Conservation (phyloP, 116 monocot genomes). For the Phalaenopsis hybrid region DNA sequence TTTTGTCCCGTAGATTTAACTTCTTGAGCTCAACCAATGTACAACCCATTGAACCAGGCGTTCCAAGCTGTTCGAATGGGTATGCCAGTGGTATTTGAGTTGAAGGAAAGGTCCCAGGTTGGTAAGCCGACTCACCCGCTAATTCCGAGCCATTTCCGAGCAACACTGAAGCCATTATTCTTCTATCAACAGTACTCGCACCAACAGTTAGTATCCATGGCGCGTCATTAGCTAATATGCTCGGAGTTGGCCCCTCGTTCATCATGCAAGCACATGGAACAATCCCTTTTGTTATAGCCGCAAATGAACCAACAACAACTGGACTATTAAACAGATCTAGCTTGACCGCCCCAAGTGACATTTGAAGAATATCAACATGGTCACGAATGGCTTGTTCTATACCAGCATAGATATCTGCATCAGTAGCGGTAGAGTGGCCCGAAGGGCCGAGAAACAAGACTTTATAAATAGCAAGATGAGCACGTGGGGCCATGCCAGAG, state of each 20-base stretch:
- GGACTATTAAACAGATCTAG: not conserved
- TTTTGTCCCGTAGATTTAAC: not conserved
- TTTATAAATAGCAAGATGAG: slow-evolving; percentile 18
- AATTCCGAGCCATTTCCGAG: not conserved
- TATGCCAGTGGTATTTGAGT: not conserved
- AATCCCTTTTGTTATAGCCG: slow-evolving; percentile 16
- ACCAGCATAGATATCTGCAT: not conserved
- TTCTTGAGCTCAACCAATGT: not conserved
- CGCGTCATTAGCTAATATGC: slow-evolving; percentile 9
- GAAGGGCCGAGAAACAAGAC: not conserved
- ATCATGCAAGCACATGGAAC: slow-evolving; percentile 9
- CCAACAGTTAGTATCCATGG: slow-evolving; percentile 20
- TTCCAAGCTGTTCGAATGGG: not conserved
- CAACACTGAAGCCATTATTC: not conserved
- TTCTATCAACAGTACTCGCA: slow-evolving; percentile 5
- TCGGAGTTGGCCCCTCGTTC: not conserved
- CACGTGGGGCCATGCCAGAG: slow-evolving; percentile 16
- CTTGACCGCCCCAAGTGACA: not conserved
- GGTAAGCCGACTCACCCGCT: slow-evolving; percentile 2
- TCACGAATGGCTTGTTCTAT: slow-evolving; percentile 18
- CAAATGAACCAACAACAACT: slow-evolving; percentile 15
- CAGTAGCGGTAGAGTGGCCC: not conserved
- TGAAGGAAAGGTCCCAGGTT: not conserved
- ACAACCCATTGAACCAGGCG: not conserved
- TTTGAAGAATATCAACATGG: slow-evolving; percentile 15